Conservation (phyloP, 495 filamentous ascomycete species). For the Daldinia vernicosa region DNA sequence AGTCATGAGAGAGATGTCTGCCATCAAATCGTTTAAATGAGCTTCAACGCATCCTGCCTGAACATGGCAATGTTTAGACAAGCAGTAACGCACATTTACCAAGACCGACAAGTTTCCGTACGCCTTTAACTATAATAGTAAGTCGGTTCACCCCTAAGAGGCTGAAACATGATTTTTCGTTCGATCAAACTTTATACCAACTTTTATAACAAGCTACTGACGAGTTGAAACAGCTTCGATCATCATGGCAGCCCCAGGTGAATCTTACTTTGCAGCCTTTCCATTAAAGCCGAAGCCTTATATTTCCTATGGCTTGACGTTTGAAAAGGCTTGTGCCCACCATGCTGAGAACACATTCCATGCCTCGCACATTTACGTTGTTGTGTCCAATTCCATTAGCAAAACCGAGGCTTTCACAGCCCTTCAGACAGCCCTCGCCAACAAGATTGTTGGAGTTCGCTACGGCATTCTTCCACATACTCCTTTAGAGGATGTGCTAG, state of each 20-base stretch:
- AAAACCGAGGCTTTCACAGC: conserved; percentile 61
- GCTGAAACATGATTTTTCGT: background rate
- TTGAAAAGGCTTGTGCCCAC: conserved; percentile 58
- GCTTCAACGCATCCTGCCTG: background rate
- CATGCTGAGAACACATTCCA: conserved; percentile 62
- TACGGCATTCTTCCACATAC: conserved; percentile 69
- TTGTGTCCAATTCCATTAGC: conserved; percentile 66
- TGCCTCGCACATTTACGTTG: conserved; percentile 64
- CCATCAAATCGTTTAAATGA: conserved; percentile 5
- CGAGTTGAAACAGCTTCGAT: conserved; percentile 23
- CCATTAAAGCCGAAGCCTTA: conserved; percentile 24
- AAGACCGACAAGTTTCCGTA: background rate
- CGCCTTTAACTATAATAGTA: background rate
- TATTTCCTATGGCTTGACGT: conserved; percentile 63
- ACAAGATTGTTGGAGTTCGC: conserved; percentile 61
- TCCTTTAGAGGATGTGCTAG: conserved; percentile 66
- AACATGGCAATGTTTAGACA: background rate
- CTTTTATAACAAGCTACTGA: background rate
- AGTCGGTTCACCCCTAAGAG: background rate
- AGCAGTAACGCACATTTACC: background rate
- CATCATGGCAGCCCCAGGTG: conserved; percentile 32
- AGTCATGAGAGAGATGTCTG: background rate
- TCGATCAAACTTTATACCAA: conserved; percentile 7
- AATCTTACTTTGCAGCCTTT: conserved; percentile 30
- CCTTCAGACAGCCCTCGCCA: conserved; percentile 57